Base-by-base conservation (phyloP, 441 rosid species). In the Viola pubescens region DNA sequence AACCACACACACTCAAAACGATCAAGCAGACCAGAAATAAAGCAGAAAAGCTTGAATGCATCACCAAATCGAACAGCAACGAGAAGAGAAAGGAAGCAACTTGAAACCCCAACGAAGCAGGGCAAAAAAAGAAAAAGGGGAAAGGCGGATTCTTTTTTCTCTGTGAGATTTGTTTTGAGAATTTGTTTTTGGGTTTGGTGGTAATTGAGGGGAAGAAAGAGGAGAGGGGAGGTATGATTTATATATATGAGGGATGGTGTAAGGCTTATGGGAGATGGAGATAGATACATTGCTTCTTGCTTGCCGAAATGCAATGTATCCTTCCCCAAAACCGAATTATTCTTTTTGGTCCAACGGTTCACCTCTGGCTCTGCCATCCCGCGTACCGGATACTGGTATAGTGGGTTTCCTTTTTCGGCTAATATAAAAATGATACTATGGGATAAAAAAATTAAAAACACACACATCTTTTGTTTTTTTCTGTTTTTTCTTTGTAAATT, bases 291-390 rank as follows among this genome's bases (percentile, higher is more conserved):
- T 56, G 68, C 34, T 66, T 56, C 38, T 58, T 26, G 34, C 34
- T 26, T 37, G 14, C 62, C 59, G 26, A 60, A 69, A 70, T 84
- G 80, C 91, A 84, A 49, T 78, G 91, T 60, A 84, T 78, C 69
- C 73, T 61, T 49, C 80, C 78, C 11, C 16, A 58, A 63, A 69
- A 59, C 67, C 54, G 58, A 58, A 38, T 62, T 58, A 19, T 54
- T 52, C 73, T 37, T 49, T 60, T 58, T 50, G 53, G 42, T 64
- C 66, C 69, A 58, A 41, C 67, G 66, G 60, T 59, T 47, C 52
- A 48, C 26, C n/a, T 34, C 49, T 54, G 34, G 62, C 66, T 45
- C 57, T 62, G 12, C 34, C 34, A 26, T 61, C 67, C 60, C 37
- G 67, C 44, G 34, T 39, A 62, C 64, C 44, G 56, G 61, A 10